phyloP scores from a whole-genome alignment of 176 grass and related monocot species.

The Pontederia crassipes region DNA sequence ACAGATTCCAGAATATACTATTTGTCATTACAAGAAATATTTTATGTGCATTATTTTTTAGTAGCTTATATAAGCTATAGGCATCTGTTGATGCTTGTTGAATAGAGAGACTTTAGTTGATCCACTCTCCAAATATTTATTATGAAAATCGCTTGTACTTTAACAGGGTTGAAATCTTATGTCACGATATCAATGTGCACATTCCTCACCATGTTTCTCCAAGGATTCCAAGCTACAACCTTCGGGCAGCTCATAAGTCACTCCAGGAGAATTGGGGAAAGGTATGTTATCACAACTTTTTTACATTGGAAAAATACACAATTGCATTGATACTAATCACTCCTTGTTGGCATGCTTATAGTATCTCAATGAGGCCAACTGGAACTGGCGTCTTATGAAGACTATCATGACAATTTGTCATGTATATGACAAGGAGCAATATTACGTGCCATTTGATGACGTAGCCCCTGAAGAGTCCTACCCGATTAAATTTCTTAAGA shows the following conservation, averaged over 20 bases:
- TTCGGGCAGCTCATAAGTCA: constrained; percentile 56
- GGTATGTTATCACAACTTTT: constrained; percentile 26
- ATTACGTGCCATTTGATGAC: constrained; percentile 89
- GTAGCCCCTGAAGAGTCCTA: constrained; percentile 56
- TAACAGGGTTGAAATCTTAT: constrained; percentile 92
- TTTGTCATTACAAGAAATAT: no score
- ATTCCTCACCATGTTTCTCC: constrained; percentile 96
- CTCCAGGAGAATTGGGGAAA: constrained; percentile 88
- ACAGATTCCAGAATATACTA: no score
- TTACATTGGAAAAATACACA: background rate
- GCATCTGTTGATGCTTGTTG: no score
- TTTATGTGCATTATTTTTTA: no score
- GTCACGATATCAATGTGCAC: constrained; percentile 97
- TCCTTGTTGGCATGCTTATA: constrained; percentile 27
- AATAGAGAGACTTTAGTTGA: no score
- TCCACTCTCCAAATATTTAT: background rate
- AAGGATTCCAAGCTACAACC: constrained; percentile 93
- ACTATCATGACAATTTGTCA: constrained; percentile 93
- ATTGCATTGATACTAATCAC: background rate
- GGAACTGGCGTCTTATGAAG: constrained; percentile 99
- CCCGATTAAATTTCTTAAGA: constrained; percentile 74
- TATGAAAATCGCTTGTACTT: constrained; percentile 4
- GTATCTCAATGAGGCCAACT: constrained; percentile 87
- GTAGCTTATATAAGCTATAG: no score
- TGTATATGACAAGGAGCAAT: constrained; percentile 78